Evolutionary conservation across 202 grass and related monocot species (phyloP), one percentile per base, ranked within the genome.

Genomic region (Musa balbisiana): DNA sequence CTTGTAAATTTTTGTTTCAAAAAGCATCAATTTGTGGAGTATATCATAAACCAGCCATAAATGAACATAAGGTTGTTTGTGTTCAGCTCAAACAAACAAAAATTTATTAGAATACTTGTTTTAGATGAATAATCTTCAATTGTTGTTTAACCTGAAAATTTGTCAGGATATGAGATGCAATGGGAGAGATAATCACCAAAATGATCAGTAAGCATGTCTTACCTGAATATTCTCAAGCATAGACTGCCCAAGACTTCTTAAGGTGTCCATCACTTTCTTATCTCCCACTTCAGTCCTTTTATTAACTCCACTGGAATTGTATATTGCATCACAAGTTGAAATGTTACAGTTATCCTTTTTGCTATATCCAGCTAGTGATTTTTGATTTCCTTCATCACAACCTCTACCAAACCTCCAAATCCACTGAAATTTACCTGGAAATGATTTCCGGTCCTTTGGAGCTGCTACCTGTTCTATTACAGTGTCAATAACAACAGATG

Each of bases 181-280:
- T 62, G 4, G 5, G 11, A 71, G 67, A 64, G 26, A 73, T 14
- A 59, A 83, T 69, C 72, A 53, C 3, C 53, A 85, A 13, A 76
- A 62, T 10, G 49, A 58, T 80, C 54, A 23, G 83, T 52, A 83
- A 21, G 51, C 72, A 29, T 15, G 16, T 20, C 17, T 13, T 84
- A 99, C 96, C 91, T 95, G 96, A 68, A 99, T 95, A 82, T 99
- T 99, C 56, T 99, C 96, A 26, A 99, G 91, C 96, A 99, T 99
- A 78, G 84, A 95, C 75, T 95, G 96, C 15, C 96, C 96, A 25
- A 99, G 82, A 72, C 85, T 95, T 80, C 89, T 88, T 17, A 90
- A 84, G 51, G 83, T 88, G 83, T 89, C 89, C 74, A 82, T 80
- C 22, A 87, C 84, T 65, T 98, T 90, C 56, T 86, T 95, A 84